Conservation (phyloP, 176 grass and related monocot species). For the Eremochloa ophiuroides region DNA sequence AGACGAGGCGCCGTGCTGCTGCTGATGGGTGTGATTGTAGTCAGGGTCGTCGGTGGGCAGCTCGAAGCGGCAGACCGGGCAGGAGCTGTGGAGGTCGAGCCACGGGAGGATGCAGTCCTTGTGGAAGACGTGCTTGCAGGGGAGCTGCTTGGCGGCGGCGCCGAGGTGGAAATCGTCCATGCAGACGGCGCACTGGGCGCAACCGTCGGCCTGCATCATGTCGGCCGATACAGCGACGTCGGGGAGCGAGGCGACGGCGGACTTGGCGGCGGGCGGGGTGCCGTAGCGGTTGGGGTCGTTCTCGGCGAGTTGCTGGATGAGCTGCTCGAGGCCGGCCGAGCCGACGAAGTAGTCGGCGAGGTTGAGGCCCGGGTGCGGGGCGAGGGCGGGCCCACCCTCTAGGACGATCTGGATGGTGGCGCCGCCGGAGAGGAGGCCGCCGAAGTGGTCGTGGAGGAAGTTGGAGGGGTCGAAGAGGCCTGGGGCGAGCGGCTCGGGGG, state of each 20-base stretch:
- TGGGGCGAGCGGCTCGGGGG: background rate
- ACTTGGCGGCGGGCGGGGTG: conserved; percentile 72
- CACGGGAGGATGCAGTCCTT: conserved; percentile 94
- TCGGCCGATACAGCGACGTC: conserved; percentile 51
- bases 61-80: conserved; percentile 87
- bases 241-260: conserved; percentile 64
- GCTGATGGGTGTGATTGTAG: conserved; percentile 18
- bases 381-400: conserved; percentile 35
- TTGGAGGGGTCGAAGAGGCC: conserved; percentile 45
- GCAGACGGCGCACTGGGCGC: conserved; percentile 84
- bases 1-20: background rate
- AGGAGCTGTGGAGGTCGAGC: conserved; percentile 95
- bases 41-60: conserved; percentile 71
- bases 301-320: conserved; percentile 97
- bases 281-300: conserved; percentile 97
- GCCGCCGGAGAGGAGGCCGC: conserved; percentile 58
- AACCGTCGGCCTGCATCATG: conserved; percentile 63
- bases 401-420: conserved; percentile 86
- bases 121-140: conserved; percentile 94
- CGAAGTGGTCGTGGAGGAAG: conserved; percentile 75
- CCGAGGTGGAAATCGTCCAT: conserved; percentile 82
- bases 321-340: conserved; percentile 80
- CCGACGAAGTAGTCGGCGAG: conserved; percentile 95
- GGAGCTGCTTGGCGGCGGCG: conserved; percentile 67
- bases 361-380: conserved; percentile 40